Conservation (phyloP, 106 monocot genomes). For the Cymbidium sinense region DNA sequence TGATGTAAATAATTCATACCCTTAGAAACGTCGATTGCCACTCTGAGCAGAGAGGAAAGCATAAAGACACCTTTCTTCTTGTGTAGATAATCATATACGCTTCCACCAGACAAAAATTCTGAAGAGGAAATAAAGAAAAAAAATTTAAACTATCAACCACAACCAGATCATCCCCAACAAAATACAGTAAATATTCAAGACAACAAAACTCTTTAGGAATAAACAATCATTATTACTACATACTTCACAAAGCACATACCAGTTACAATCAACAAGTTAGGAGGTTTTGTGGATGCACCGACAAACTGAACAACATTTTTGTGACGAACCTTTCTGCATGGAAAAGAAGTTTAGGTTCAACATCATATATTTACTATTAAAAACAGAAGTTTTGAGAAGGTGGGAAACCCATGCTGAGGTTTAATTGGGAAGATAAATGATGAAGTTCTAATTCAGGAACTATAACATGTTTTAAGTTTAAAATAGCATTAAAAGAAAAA, state of each 20-base stretch:
- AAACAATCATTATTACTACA: neutral
- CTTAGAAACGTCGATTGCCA: constrained; percentile 42
- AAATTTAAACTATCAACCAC: constrained; percentile 3
- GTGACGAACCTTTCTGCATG: constrained; percentile 12
- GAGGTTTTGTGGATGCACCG: constrained; percentile 18
- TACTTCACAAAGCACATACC: neutral
- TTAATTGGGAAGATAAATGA: neutral
- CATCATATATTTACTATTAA: neutral
- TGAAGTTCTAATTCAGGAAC: neutral
- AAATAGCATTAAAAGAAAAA: neutral
- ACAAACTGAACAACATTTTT: constrained; percentile 17
- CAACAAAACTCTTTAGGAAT: too few relatives aligned
- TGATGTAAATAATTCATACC: constrained; percentile 61
- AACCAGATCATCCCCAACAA: neutral
- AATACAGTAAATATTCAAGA: neutral
- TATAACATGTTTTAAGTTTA: neutral
- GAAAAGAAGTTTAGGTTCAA: neutral
- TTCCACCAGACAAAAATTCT: constrained; percentile 52
- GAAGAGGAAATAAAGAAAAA: constrained; percentile 7
- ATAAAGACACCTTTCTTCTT: constrained; percentile 17
- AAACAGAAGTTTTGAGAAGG: neutral
- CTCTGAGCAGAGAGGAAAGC: constrained; percentile 25
- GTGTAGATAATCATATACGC: constrained; percentile 40
- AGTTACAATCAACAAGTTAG: constrained; percentile 16
- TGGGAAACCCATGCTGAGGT: neutral